Base-by-base conservation (phyloP, 2,329 filamentous ascomycete species). In the Hymenoscyphus fraxineus region DNA sequence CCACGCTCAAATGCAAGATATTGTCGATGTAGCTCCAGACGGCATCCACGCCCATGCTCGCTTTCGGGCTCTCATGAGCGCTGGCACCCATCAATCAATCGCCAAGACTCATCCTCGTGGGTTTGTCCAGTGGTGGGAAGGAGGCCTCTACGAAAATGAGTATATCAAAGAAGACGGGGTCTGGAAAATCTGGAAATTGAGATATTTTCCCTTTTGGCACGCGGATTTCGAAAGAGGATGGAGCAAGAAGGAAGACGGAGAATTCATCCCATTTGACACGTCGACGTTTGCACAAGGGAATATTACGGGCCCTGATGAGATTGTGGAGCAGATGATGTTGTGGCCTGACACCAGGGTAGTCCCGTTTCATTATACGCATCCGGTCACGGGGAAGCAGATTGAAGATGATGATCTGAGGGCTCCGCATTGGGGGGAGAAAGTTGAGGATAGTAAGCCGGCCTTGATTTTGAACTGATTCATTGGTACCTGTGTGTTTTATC, bases 161-260 rank as follows among this genome's bases (percentile, higher is more conserved):
- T 85, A 84, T 72, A 80, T 85, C 74, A 84, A 83, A 73, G 82
- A 85, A 69, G 73, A 80, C 65, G 82, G 81, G 4, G 75, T 79
- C 5, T 85, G 83, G 83, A 83, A 82, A 73, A 78, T 85, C 31
- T 81, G 82, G 73, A 77, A 80, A 40, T 78, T 83, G 66, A 79
- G 81, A 54, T 85, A 85, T 72, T 84, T 84, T 69, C 82, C 83
- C 1, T 85, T 85, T 73, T 85, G 83, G 83, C 83, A 85, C 72
- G 80, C 78, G 66, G 79, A 81, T 35, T 80, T 82, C 64, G 81
- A 82, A 72, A 79, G 78, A 51, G 83, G 83, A 40, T 85, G 83
- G 83, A 76, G 78, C 2, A 77, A 82, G 70, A 85, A 82, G 47
- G 80, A 80, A 72, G 77, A 80, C 59, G 67, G 66, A 60, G 82